phyloP scores from a whole-genome alignment of 495 filamentous ascomycete genomes.

The Neurospora discreta region DNA sequence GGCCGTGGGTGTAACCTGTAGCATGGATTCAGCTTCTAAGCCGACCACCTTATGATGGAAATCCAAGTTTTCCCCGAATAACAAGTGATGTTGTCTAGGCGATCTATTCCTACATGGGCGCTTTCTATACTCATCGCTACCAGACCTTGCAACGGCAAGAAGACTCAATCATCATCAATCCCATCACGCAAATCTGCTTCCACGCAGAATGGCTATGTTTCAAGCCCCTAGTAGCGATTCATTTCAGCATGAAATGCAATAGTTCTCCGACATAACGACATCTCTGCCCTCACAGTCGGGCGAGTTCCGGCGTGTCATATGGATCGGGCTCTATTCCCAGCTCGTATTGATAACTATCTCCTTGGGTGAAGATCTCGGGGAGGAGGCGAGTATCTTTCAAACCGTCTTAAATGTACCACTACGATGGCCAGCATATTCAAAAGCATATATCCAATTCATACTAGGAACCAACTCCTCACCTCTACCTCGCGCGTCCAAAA shows the following conservation, averaged over 20 bases:
- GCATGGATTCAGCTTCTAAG: neutral
- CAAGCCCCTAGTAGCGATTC: too few species aligned
- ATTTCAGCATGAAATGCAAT: too few species aligned
- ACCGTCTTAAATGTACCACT: slow-evolving; percentile 2
- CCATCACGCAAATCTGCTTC: too few species aligned
- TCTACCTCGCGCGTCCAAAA: slow-evolving; percentile 42
- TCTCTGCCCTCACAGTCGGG: slow-evolving; percentile 37
- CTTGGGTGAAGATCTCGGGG: slow-evolving; percentile 52
- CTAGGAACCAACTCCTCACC: slow-evolving; percentile 53
- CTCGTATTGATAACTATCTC: slow-evolving; percentile 54
- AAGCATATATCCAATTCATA: slow-evolving; percentile 25
- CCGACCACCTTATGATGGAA: neutral
- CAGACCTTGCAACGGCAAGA: too few species aligned
- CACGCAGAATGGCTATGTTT: too few species aligned
- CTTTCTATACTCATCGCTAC: too few species aligned
- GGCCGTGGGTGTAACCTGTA: neutral
- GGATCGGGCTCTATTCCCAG: slow-evolving; percentile 51
- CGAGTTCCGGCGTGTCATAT: slow-evolving; percentile 50
- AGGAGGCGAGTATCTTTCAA: slow-evolving; percentile 35
- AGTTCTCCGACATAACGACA: too few species aligned
- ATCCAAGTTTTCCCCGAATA: neutral
- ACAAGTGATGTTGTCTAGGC: neutral
- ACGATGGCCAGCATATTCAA: neutral
- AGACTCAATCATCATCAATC: too few species aligned
- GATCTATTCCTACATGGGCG: neutral